phyloP scores from a whole-genome alignment of 2,329 filamentous ascomycete species.

The Sclerotinia sclerotiorum region DNA sequence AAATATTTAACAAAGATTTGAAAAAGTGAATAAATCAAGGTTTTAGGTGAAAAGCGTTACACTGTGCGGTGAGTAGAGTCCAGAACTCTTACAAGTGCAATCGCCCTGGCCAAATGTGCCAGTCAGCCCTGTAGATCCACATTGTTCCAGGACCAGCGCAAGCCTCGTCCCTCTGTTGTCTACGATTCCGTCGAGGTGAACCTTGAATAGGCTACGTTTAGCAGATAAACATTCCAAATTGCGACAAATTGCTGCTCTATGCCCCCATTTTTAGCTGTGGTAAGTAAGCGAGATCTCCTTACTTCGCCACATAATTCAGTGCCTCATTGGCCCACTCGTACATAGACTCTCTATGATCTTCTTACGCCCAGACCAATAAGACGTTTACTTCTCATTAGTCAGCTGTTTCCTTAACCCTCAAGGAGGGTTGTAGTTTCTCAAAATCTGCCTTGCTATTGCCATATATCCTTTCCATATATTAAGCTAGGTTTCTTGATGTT shows the following conservation, averaged over 20 bases:
- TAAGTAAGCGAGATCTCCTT: constrained; percentile 17
- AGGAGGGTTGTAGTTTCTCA: not conserved
- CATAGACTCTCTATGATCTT: not conserved
- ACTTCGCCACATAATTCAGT: not conserved
- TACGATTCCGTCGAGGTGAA: not conserved
- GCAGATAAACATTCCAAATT: not conserved
- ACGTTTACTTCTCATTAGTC: not conserved
- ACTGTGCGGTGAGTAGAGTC: no score
- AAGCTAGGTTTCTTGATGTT: not conserved
- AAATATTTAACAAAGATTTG: no score
- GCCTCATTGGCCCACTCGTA: constrained; percentile 10
- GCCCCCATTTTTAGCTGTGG: constrained; percentile 1
- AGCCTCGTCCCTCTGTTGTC: not conserved
- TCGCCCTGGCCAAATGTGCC: not conserved
- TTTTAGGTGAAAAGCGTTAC: no score
- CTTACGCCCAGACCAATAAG: constrained; percentile 1
- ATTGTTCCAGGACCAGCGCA: not conserved
- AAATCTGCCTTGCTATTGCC: not conserved
- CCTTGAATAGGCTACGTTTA: not conserved
- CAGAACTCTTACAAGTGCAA: not conserved
- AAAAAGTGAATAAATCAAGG: no score
- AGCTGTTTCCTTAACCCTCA: not conserved
- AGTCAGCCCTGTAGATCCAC: not conserved
- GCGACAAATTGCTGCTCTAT: not conserved
- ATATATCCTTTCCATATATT: not conserved